Percentiles rank a stretch among this genome's conserved stretches.
These are phyloP conservation scores for Penicillium capsulatum DNA, from an alignment of 2,329 filamentous ascomycete genomes.

Conservation along the genomic window DNA sequence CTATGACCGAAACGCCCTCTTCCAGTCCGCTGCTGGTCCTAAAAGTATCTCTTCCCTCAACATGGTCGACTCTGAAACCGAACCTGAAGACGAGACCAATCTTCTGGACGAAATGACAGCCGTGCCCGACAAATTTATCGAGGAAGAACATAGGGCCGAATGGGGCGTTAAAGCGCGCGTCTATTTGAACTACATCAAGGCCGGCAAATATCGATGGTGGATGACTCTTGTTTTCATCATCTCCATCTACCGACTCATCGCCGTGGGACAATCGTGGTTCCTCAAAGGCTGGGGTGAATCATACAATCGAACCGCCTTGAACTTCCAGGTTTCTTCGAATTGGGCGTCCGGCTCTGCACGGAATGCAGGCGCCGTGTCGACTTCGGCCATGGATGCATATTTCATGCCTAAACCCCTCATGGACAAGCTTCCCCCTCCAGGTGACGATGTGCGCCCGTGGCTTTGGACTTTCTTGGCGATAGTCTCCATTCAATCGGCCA, in stretches of 20 bases:
- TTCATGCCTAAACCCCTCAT: slow-evolving; percentile 25
- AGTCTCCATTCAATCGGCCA: slow-evolving; percentile 56
- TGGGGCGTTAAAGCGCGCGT: slow-evolving; percentile 71
- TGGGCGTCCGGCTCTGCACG: slow-evolving; percentile 9
- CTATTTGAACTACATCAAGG: slow-evolving; percentile 82
- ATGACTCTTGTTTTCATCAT: slow-evolving; percentile 59
- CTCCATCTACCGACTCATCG: slow-evolving; percentile 58
- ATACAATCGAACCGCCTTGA: slow-evolving; percentile 46
- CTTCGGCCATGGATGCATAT: slow-evolving; percentile 10
- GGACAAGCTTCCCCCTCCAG: slow-evolving; percentile 60
- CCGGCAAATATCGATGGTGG: slow-evolving; percentile 74
- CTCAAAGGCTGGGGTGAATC: slow-evolving; percentile 83
- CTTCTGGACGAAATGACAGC: slow-evolving; percentile 49
- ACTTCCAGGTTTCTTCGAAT: slow-evolving; percentile 15
- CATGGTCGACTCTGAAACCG: slow-evolving; percentile 12
- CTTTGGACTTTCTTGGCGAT: slow-evolving; percentile 65
- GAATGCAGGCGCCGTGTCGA: slow-evolving; percentile 3
- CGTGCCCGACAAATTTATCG: slow-evolving; percentile 69
- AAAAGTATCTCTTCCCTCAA: slow-evolving; percentile 26
- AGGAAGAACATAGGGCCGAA: slow-evolving; percentile 69
- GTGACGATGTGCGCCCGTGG: slow-evolving; percentile 67
- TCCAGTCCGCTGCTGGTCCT: slow-evolving; percentile 39
- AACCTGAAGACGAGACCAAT: slow-evolving; percentile 26
- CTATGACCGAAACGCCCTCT: slow-evolving; percentile 47
- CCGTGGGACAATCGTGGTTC: slow-evolving; percentile 70